phyloP scores from a whole-genome alignment of 352 stramenopile genomes.

The Globisporangium heterothallicum region DNA sequence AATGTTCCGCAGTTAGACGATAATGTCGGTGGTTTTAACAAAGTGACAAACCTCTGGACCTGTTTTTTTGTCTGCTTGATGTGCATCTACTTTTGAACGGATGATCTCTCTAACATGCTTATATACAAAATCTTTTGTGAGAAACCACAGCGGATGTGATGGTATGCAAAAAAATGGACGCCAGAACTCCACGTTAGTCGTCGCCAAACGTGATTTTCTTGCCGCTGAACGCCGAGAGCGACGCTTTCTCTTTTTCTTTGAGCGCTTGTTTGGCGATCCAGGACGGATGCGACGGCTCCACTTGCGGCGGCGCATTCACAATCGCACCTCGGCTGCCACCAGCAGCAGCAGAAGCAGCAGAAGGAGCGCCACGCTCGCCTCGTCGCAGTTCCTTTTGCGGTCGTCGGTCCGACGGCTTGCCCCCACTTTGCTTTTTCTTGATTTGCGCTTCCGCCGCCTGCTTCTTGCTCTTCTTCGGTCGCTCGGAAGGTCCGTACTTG shows the following conservation, averaged over 20 bases:
- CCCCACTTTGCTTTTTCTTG: slow-evolving; percentile 19
- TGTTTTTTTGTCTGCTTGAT: too few relatives aligned
- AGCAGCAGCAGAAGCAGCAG: slow-evolving; percentile 10
- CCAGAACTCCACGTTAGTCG: slow-evolving; percentile 16
- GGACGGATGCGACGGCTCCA: slow-evolving; percentile 46
- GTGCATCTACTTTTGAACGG: too few relatives aligned
- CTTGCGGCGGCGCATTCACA: slow-evolving; percentile 2
- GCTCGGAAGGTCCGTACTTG: slow-evolving; percentile 74
- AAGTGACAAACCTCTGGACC: too few relatives aligned
- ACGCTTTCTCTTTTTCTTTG: slow-evolving; percentile 78
- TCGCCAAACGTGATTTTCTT: slow-evolving; percentile 84
- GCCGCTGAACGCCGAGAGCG: slow-evolving; percentile 59
- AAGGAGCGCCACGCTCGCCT: slow-evolving; percentile 15
- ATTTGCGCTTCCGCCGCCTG: slow-evolving; percentile 16
- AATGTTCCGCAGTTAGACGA: slow-evolving; percentile 58
- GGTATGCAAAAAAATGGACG: background rate
- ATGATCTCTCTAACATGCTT: too few relatives aligned
- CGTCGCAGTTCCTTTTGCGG: slow-evolving; percentile 9
- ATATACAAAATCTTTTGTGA: background rate
- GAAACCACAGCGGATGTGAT: background rate
- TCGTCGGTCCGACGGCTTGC: too few relatives aligned
- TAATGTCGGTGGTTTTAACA: background rate
- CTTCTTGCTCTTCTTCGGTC: slow-evolving; percentile 65
- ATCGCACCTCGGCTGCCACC: background rate
- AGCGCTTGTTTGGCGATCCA: slow-evolving; percentile 80